These are phyloP conservation scores for Wickerhamiella azymoides DNA, from an alignment of 805 yeast species.

Conservation along the genomic window DNA sequence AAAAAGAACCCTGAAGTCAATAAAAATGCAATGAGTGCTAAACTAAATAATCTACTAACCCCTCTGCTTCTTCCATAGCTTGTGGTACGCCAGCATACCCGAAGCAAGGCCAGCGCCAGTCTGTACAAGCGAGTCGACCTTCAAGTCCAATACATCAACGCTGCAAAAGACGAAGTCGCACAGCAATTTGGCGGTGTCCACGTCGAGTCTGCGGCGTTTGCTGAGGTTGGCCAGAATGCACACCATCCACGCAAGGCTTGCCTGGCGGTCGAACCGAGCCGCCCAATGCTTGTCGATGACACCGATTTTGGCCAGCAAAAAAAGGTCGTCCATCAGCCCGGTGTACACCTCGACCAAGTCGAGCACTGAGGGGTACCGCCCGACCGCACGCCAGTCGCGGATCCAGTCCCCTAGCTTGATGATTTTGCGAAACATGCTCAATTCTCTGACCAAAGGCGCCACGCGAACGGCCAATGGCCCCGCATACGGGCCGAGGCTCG, in stretches of 20 bases:
- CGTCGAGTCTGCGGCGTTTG: neutral
- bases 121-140: constrained; percentile 15
- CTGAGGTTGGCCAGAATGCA: constrained; percentile 16
- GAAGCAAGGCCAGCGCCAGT: constrained; percentile 19
- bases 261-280: constrained; percentile 16
- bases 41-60: too few relatives aligned
- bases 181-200: constrained; percentile 17
- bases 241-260: constrained; percentile 20
- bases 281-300: constrained; percentile 13
- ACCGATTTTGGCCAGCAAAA: constrained; percentile 21
- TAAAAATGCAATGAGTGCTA: too few relatives aligned
- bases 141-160: constrained; percentile 19
- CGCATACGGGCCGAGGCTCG: neutral
- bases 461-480: constrained; percentile 8
- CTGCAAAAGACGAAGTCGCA: constrained; percentile 21
- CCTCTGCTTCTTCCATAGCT: constrained; percentile 11
- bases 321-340: constrained; percentile 22
- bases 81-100: constrained; percentile 16
- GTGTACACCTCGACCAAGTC: constrained; percentile 18
- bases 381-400: constrained; percentile 11
- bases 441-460: constrained; percentile 17
- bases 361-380: neutral
- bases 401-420: constrained; percentile 23
- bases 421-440: constrained; percentile 22
- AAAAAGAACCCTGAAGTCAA: too few relatives aligned